Percentiles rank a stretch among this genome's conserved stretches.
These are phyloP conservation scores for Ulmus americana DNA, from an alignment of 331 rosid species.

Conservation along the genomic window DNA sequence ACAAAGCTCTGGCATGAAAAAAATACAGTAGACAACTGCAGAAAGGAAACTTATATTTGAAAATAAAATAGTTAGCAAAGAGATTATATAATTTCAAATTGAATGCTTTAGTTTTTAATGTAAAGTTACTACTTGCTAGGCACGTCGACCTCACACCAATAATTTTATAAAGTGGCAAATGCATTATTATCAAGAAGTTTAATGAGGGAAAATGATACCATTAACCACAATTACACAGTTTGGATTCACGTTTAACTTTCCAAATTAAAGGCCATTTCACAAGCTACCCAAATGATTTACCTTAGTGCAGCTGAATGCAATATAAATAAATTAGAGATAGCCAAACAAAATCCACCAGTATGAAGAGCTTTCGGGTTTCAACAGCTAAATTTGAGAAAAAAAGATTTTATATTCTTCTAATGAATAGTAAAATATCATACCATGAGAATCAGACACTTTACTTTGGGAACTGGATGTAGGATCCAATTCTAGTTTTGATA, in stretches of 20 bases:
- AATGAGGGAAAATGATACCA: too few relatives aligned
- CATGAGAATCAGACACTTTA: conserved; percentile 18
- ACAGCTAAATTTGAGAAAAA: background rate
- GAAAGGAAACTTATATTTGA: background rate
- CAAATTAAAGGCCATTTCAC: background rate
- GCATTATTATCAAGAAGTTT: too few relatives aligned
- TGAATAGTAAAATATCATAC: conserved; percentile 8
- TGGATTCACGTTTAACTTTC: background rate
- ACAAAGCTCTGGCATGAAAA: background rate
- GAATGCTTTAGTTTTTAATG: background rate
- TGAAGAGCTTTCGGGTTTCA: background rate
- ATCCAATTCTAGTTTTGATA: conserved; percentile 23
- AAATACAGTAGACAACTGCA: background rate
- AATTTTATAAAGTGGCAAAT: too few relatives aligned
- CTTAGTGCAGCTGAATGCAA: background rate
- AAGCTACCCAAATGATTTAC: background rate
- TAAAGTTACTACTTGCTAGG: background rate
- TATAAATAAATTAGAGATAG: background rate
- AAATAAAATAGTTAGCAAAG: background rate
- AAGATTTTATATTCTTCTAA: background rate
- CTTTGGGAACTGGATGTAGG: conserved; percentile 6
- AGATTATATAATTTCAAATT: background rate
- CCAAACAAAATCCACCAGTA: background rate
- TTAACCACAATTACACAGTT: too few relatives aligned
- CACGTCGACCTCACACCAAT: background rate